A percentile compares a stretch with the other conserved stretches of the same genome.
Evolutionary conservation across 768 basidiomycete genomes (phyloP).

Genomic region (Rhodosporidiobolus odoratus): DNA sequence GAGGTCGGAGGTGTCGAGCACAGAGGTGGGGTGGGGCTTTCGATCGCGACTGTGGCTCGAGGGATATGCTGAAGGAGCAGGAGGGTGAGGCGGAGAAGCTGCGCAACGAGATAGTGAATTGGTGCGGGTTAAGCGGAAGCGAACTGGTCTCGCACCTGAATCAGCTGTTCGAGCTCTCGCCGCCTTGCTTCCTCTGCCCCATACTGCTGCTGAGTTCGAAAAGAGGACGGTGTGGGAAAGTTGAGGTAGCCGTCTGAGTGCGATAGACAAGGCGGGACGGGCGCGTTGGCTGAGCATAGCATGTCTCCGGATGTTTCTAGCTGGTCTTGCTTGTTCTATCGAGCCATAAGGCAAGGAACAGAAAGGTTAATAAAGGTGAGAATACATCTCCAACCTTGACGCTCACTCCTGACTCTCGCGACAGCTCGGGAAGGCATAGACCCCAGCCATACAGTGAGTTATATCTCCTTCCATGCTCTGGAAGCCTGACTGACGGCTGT

Average conservation of each 20-base stretch:
- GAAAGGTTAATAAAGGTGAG: background rate
- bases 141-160: background rate
- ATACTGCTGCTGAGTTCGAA: background rate
- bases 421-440: too few species aligned
- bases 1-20: background rate
- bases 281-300: background rate
- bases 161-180: background rate
- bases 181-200: too few species aligned
- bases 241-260: background rate
- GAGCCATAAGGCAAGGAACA: background rate
- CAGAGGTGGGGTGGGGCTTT: conserved; percentile 9
- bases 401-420: too few species aligned
- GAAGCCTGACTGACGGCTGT: background rate
- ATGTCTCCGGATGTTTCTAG: background rate
- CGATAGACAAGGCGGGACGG: background rate
- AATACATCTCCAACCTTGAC: background rate
- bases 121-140: background rate
- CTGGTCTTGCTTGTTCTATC: background rate
- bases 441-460: too few species aligned
- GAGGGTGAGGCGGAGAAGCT: conserved; percentile 13
- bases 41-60: background rate
- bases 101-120: background rate
- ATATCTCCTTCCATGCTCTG: too few species aligned
- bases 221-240: background rate
- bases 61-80: background rate